Evolutionary conservation across 2,329 filamentous ascomycete species (phyloP).

Genomic region (Lasiodiplodia sp.): DNA sequence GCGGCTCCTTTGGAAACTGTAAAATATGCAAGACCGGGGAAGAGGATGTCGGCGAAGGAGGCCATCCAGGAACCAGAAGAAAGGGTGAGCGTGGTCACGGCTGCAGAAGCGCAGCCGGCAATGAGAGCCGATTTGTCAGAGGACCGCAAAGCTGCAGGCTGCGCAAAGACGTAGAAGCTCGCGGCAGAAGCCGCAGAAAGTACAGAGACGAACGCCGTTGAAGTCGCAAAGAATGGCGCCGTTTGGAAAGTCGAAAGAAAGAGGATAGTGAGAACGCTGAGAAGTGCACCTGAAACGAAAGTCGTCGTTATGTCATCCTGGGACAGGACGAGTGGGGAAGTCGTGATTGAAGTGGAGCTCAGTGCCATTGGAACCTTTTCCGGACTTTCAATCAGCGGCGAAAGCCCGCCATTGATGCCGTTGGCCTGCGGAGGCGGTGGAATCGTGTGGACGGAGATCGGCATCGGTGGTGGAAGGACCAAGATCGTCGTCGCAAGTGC

Average conservation of each 20-base stretch:
- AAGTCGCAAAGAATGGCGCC: slow-evolving; percentile 42
- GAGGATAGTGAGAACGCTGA: slow-evolving; percentile 48
- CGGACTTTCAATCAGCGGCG: slow-evolving; percentile 28
- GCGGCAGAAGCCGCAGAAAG: slow-evolving; percentile 53
- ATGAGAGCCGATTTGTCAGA: slow-evolving; percentile 44
- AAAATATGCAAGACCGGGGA: slow-evolving; percentile 8
- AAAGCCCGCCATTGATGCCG: slow-evolving; percentile 11
- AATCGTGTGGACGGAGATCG: slow-evolving; percentile 35
- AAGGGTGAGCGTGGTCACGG: slow-evolving; percentile 39
- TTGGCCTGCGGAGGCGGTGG: slow-evolving; percentile 17
- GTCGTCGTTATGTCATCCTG: slow-evolving; percentile 52
- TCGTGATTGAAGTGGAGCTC: slow-evolving; percentile 8
- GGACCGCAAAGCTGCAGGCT: slow-evolving; percentile 51
- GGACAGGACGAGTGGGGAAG: slow-evolving; percentile 46
- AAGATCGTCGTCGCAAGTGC: slow-evolving; percentile 56
- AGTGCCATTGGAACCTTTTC: slow-evolving; percentile 11
- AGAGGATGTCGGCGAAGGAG: background rate
- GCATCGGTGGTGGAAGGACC: slow-evolving; percentile 58
- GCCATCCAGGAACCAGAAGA: slow-evolving; percentile 34
- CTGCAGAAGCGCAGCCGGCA: slow-evolving; percentile 40
- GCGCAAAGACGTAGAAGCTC: slow-evolving; percentile 51
- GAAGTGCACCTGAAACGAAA: slow-evolving; percentile 48
- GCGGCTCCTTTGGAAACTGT: slow-evolving; percentile 2
- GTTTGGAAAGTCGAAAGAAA: slow-evolving; percentile 44
- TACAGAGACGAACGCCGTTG: slow-evolving; percentile 48